phyloP scores from a whole-genome alignment of 2,329 filamentous ascomycete genomes.

The Fusarium pseudoanthophilum region DNA sequence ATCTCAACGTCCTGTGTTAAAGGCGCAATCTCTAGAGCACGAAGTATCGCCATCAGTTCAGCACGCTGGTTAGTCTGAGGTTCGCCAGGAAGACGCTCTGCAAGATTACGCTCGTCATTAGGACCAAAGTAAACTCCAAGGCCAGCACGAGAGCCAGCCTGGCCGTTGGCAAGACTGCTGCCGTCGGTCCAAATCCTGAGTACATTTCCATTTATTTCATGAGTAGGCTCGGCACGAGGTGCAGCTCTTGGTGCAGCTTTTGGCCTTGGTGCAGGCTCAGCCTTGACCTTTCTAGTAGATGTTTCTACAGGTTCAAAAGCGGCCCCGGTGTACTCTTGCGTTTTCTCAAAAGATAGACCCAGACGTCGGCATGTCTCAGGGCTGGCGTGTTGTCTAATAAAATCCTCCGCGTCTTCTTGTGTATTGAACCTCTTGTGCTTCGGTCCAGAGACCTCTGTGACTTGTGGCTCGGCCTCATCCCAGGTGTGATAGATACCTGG shows the following conservation, averaged over 20 bases:
- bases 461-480: constrained; percentile 77
- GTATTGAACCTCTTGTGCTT: constrained; percentile 77
- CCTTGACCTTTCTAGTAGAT: constrained; percentile 40
- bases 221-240: neutral
- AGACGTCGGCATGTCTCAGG: constrained; percentile 56
- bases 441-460: constrained; percentile 76
- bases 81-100: constrained; percentile 77
- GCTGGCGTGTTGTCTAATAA: constrained; percentile 67
- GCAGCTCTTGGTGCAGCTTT: neutral
- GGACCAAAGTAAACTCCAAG: constrained; percentile 72
- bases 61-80: constrained; percentile 94
- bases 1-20: constrained; percentile 77
- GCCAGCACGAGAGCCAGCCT: constrained; percentile 64
- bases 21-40: constrained; percentile 81
- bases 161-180: constrained; percentile 69
- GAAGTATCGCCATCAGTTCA: constrained; percentile 88
- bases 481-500: constrained; percentile 73
- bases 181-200: constrained; percentile 70
- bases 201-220: constrained; percentile 33
- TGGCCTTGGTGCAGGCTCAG: constrained; percentile 41
- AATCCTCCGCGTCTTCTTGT: constrained; percentile 79
- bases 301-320: constrained; percentile 32
- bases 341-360: constrained; percentile 45
- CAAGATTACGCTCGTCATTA: constrained; percentile 70
- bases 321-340: constrained; percentile 4